phyloP scores from a whole-genome alignment of 306 rosid species.

The Heteromeles arbutifolia region DNA sequence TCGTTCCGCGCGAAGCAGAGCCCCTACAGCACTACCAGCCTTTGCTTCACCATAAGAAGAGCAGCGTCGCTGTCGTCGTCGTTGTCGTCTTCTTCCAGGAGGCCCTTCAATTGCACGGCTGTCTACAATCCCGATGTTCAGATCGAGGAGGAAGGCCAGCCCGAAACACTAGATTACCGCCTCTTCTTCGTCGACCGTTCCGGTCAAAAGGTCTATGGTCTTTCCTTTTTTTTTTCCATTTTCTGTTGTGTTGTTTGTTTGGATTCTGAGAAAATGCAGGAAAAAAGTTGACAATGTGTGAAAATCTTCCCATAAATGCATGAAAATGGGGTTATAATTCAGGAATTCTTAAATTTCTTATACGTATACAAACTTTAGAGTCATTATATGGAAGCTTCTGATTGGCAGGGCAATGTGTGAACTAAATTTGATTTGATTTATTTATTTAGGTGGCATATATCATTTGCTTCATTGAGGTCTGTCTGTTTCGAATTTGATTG shows the following conservation, averaged over 20 bases:
- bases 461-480: background rate
- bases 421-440: background rate
- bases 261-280: background rate
- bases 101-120: conserved; percentile 58
- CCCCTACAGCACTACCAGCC: conserved; percentile 11
- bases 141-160: conserved; percentile 69
- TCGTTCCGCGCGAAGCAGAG: conserved; percentile 24
- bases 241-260: background rate
- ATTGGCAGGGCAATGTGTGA: too few species aligned
- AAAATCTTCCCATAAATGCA: background rate
- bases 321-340: background rate
- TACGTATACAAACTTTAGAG: too few species aligned
- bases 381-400: too few species aligned
- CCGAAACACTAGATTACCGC: conserved; percentile 74
- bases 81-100: conserved; percentile 23
- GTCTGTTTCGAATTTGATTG: background rate
- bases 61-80: conserved; percentile 12
- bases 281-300: background rate
- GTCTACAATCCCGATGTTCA: conserved; percentile 63
- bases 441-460: background rate
- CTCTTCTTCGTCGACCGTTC: conserved; percentile 62
- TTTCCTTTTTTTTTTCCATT: background rate
- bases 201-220: conserved; percentile 53
- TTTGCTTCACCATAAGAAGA: conserved; percentile 29
- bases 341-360: too few species aligned